A percentile compares a stretch with the other conserved stretches of the same genome.
These are phyloP conservation scores for Cladosporium sp. DNA, from an alignment of 2,329 filamentous ascomycete species.

Conservation along the genomic window DNA sequence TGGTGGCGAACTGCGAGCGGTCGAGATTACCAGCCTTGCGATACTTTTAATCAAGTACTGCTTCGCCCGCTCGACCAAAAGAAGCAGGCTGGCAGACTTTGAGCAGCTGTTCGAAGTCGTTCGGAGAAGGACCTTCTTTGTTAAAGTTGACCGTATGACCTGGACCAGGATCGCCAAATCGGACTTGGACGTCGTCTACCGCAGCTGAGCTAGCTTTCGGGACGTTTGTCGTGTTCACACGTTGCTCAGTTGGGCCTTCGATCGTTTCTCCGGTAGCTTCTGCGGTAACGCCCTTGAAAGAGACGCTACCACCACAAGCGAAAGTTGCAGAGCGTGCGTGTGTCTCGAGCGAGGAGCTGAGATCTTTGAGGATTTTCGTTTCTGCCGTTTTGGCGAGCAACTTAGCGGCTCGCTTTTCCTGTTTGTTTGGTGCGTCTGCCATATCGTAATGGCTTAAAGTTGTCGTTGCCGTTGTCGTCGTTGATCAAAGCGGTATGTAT, in stretches of 20 bases:
- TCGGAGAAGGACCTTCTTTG: background rate
- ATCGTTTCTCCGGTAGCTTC: background rate
- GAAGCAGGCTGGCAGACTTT: conserved; percentile 45
- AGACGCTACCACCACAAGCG: background rate
- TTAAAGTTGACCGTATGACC: background rate
- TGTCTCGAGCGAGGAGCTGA: background rate
- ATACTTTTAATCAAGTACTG: conserved; percentile 55
- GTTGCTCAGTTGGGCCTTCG: background rate
- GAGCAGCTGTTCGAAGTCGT: conserved; percentile 16
- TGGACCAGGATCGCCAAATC: background rate
- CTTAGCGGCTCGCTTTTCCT: background rate
- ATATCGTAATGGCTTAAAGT: no score
- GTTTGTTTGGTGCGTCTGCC: background rate
- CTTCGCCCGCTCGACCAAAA: conserved; percentile 48
- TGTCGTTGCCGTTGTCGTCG: no score
- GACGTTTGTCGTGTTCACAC: background rate
- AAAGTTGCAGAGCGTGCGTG: conserved; percentile 1
- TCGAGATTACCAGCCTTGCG: conserved; percentile 57
- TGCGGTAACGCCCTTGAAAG: background rate
- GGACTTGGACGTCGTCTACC: background rate
- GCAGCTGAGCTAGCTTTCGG: background rate
- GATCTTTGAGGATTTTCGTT: background rate
- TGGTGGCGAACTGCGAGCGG: conserved; percentile 42
- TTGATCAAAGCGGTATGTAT: no score
- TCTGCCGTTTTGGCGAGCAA: background rate